phyloP scores from a whole-genome alignment of 2,329 filamentous ascomycete species.

The Coniochaeta prunicola region DNA sequence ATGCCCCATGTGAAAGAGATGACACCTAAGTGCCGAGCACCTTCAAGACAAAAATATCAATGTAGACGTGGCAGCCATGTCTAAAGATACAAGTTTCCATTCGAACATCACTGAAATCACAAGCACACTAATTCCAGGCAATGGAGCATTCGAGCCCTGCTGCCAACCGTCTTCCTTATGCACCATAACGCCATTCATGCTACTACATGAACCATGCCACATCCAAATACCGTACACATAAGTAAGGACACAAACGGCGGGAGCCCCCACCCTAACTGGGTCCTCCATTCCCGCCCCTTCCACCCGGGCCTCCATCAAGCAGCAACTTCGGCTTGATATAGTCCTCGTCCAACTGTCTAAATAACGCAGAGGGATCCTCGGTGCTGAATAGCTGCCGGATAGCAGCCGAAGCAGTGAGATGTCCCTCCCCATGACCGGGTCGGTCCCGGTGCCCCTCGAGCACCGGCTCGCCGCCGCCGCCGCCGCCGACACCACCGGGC shows the following conservation, averaged over 20 bases:
- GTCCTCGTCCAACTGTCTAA: constrained; percentile 88
- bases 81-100: background rate
- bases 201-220: background rate
- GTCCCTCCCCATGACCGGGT: constrained; percentile 16
- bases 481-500: constrained; percentile 13
- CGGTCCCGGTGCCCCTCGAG: constrained; percentile 17
- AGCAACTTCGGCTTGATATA: constrained; percentile 90
- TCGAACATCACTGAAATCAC: background rate
- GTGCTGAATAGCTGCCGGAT: constrained; percentile 75
- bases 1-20: too few species aligned
- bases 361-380: constrained; percentile 84
- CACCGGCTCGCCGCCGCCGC: constrained; percentile 8
- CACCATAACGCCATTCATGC: background rate
- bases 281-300: background rate
- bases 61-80: background rate
- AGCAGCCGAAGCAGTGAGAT: constrained; percentile 66
- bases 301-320: constrained; percentile 55
- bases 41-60: background rate
- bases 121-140: background rate
- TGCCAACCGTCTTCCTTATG: background rate
- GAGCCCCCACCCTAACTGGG: background rate
- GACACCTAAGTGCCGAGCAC: background rate
- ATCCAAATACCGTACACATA: background rate
- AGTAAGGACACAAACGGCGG: background rate
- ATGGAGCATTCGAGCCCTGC: background rate